phyloP scores from a whole-genome alignment of 2,329 filamentous ascomycete species.

The Ophiostoma sp. region DNA sequence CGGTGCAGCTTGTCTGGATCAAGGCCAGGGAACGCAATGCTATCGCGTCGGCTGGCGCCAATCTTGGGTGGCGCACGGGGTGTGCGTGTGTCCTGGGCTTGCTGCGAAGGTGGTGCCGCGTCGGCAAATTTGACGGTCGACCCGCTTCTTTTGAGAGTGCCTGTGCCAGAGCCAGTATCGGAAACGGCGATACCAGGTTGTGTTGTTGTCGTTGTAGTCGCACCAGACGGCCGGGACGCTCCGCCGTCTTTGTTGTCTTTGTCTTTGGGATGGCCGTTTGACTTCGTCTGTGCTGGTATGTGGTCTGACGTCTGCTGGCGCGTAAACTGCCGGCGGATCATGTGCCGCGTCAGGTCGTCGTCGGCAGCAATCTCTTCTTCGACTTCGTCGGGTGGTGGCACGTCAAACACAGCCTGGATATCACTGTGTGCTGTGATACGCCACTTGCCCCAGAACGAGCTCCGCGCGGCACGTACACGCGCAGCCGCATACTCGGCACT shows the following conservation, averaged over 20 bases:
- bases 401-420: slow-evolving; percentile 66
- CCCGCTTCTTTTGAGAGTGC: slow-evolving; percentile 9
- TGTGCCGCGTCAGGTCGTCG: slow-evolving; percentile 53
- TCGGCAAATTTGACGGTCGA: slow-evolving; percentile 24
- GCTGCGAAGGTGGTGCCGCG: not conserved
- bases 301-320: slow-evolving; percentile 40
- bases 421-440: slow-evolving; percentile 66
- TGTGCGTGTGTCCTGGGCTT: not conserved
- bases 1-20: slow-evolving; percentile 44
- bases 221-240: not conserved
- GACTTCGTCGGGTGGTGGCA: slow-evolving; percentile 59
- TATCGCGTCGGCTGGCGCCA: slow-evolving; percentile 46
- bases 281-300: not conserved
- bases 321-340: slow-evolving; percentile 53
- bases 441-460: slow-evolving; percentile 61
- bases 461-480: slow-evolving; percentile 14
- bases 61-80: slow-evolving; percentile 23
- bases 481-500: slow-evolving; percentile 17
- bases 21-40: slow-evolving; percentile 50
- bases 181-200: not conserved
- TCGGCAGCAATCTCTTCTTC: slow-evolving; percentile 53
- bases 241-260: not conserved
- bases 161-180: not conserved
- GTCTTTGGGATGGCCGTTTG: not conserved
- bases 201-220: slow-evolving; percentile 19